A percentile compares a stretch with the other conserved stretches of the same genome.
phyloP scores from a whole-genome alignment of 2,329 filamentous ascomycete species.

The Ophiocordyceps camponoti-floridani region DNA sequence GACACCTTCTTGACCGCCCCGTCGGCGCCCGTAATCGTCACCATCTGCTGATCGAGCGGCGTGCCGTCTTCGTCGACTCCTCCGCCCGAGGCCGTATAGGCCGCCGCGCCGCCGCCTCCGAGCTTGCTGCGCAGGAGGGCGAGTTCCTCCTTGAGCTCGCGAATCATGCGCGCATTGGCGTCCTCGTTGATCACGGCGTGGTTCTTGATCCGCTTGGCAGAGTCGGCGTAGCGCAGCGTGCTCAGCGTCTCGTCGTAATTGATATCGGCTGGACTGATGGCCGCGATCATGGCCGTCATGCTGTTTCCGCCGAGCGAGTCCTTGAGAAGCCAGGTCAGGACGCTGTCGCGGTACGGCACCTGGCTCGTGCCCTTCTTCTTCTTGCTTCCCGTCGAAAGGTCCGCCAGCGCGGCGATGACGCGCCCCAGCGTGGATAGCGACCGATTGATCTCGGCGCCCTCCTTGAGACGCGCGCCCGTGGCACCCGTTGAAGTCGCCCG shows the following conservation, averaged over 20 bases:
- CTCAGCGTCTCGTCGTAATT: slow-evolving; percentile 97
- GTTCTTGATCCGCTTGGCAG: slow-evolving; percentile 98
- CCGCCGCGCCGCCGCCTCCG: slow-evolving; percentile 30
- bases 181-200: slow-evolving; percentile 98
- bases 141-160: slow-evolving; percentile 91
- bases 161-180: slow-evolving; percentile 95
- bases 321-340: slow-evolving; percentile 91
- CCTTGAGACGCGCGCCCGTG: slow-evolving; percentile 84
- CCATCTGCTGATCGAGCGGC: slow-evolving; percentile 86
- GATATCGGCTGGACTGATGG: slow-evolving; percentile 94
- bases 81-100: slow-evolving; percentile 46
- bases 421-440: slow-evolving; percentile 90
- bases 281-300: slow-evolving; percentile 99
- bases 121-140: slow-evolving; percentile 75
- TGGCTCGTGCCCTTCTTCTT: slow-evolving; percentile 58
- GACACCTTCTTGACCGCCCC: slow-evolving; percentile 87
- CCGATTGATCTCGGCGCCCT: slow-evolving; percentile 96
- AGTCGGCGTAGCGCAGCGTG: slow-evolving; percentile 90
- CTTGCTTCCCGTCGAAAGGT: slow-evolving; percentile 61
- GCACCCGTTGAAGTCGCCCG: slow-evolving; percentile 93
- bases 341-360: slow-evolving; percentile 92
- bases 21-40: slow-evolving; percentile 77
- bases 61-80: slow-evolving; percentile 74
- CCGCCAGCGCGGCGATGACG: slow-evolving; percentile 90
- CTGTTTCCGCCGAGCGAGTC: slow-evolving; percentile 96